A percentile compares a stretch with the other conserved stretches of the same genome.
Evolutionary conservation across 306 rosid genomes (phyloP).

Genomic region (Carpinus fangiana): DNA sequence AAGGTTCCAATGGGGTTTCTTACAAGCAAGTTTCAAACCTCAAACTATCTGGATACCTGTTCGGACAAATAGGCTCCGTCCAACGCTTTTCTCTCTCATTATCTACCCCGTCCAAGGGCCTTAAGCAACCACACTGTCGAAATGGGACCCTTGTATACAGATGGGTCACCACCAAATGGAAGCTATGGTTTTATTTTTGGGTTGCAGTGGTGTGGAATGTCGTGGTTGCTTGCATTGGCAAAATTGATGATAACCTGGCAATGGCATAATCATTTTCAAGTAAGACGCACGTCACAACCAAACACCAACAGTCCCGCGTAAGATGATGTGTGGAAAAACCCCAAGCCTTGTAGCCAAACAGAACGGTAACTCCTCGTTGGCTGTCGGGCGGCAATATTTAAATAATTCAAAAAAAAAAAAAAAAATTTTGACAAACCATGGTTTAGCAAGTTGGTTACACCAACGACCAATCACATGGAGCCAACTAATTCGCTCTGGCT

Average conservation of each 20-base stretch:
- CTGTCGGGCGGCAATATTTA: slow-evolving; percentile 43
- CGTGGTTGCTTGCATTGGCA: background rate
- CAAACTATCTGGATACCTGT: no score
- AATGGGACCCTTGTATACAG: no score
- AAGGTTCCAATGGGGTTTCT: no score
- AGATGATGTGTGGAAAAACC: background rate
- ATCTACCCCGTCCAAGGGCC: no score
- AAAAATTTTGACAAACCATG: slow-evolving; percentile 28
- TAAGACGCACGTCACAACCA: no score
- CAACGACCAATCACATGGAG: slow-evolving; percentile 9
- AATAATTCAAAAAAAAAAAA: slow-evolving; percentile 20
- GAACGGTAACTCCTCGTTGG: background rate
- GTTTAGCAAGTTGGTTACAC: slow-evolving; percentile 37
- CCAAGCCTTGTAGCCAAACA: background rate
- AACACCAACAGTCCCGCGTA: no score
- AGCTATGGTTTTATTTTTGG: background rate
- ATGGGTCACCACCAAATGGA: no score
- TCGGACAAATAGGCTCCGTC: no score
- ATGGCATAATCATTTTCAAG: background rate
- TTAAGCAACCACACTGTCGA: no score
- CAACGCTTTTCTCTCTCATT: no score
- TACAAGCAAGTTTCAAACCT: no score
- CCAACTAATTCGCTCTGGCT: slow-evolving; percentile 36
- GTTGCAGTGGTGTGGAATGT: background rate
- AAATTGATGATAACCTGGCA: background rate